Conservation (phyloP, 768 basidiomycete genomes). For the Lactarius akahatsu region DNA sequence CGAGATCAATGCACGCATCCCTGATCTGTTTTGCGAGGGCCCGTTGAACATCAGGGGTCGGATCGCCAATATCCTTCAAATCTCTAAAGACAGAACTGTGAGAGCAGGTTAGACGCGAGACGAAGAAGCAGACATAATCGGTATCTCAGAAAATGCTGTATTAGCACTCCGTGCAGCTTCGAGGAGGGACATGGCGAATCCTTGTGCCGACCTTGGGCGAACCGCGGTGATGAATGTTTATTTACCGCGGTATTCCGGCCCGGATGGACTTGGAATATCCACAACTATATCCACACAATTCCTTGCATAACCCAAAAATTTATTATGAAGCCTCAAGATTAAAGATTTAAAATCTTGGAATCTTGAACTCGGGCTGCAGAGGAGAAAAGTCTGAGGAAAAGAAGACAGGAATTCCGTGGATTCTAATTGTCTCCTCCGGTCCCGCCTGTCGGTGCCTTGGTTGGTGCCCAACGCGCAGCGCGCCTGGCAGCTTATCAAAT, state of each 20-base stretch:
- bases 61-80: slow-evolving; percentile 41
- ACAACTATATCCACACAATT: too few species aligned
- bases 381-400: too few species aligned
- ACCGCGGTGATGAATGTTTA: too few species aligned
- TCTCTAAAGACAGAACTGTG: slow-evolving; percentile 33
- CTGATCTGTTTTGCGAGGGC: slow-evolving; percentile 58
- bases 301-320: too few species aligned
- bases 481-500: too few species aligned
- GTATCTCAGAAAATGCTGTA: slow-evolving; percentile 26
- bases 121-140: slow-evolving; percentile 21
- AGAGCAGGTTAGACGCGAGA: neutral
- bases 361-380: too few species aligned
- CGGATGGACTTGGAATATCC: neutral
- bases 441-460: too few species aligned
- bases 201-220: neutral
- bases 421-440: too few species aligned
- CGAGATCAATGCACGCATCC: slow-evolving; percentile 76
- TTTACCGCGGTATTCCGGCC: neutral
- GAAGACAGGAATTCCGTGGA: too few species aligned
- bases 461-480: too few species aligned
- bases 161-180: slow-evolving; percentile 20
- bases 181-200: slow-evolving; percentile 12
- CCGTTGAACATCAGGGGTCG: slow-evolving; percentile 41
- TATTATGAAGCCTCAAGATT: too few species aligned
- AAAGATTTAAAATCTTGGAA: too few species aligned